Base-by-base conservation (phyloP, 306 rosid species). In the Casuarina equisetifolia region DNA sequence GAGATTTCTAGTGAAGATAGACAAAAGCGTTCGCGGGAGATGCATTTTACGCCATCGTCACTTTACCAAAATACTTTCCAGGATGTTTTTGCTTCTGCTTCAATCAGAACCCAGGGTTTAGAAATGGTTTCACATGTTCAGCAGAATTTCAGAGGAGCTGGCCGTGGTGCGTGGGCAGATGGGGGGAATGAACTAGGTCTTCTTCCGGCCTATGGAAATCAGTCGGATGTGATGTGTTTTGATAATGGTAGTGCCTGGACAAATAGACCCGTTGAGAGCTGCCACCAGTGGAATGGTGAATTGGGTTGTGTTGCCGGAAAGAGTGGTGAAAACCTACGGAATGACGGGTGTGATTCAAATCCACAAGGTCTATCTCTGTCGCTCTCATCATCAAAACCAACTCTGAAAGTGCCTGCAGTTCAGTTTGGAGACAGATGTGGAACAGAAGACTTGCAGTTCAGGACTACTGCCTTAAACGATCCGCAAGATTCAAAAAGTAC, bases 331-430 rank as follows among this genome's bases (percentile, higher is more conserved):
- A 78, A 74, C 69, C 51, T 75, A 19, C 73, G 85, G 43, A 52
- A 70, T 72, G 59, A 69, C 0, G 48, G 66, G 77, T 85, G 63
- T 53, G 92, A 90, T 82, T 74, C 88, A n/a, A 85, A 85, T 79
- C 87, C 85, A 40, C 99, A 92, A 59, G 93, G 96, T 40, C 76
- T 95, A 9, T 91, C 97, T 9, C 80, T 95, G 16, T 89, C 99
- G 10, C 96, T 95, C 3, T 89, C 99, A 9, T 92, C 97, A 3
- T 92, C 97, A 3, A 92, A 90, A 69, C 69, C 94, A 3, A 82
- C 83, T 6, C 62, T 85, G 9, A 87, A 88, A 77, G 49, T 79
- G 63, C 81, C 76, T 20, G 80, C 36, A 39, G 58, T 88, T 48
- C 89, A 82, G 36, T 83, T 79, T 62, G 82, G 81, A 38, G 87